Evolutionary conservation across 2,329 filamentous ascomycete species (phyloP).

Genomic region (Fusarium foetens): DNA sequence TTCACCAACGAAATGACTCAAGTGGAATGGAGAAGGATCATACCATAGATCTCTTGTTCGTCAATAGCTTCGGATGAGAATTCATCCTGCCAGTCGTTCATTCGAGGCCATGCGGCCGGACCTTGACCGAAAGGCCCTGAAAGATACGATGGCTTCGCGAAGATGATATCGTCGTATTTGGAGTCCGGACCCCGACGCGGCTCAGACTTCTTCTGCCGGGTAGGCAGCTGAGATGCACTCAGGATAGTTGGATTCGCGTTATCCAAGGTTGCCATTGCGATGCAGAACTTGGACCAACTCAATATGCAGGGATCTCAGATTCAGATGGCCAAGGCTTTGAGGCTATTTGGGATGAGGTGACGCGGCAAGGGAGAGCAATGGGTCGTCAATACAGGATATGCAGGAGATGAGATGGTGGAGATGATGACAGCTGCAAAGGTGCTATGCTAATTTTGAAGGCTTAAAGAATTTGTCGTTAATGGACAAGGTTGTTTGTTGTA

Average conservation of each 20-base stretch:
- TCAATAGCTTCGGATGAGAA: conserved; percentile 85
- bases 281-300: not conserved
- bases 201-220: conserved; percentile 66
- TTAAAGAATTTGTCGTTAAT: conserved; percentile 23
- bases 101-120: conserved; percentile 49
- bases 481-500: conserved; percentile 31
- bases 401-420: conserved; percentile 35
- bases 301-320: conserved; percentile 26
- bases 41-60: conserved; percentile 96
- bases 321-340: conserved; percentile 18
- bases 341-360: conserved; percentile 18
- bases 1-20: conserved; percentile 13
- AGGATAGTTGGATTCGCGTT: conserved; percentile 96
- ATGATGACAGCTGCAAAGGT: conserved; percentile 24
- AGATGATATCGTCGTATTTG: conserved; percentile 59
- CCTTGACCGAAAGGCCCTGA: conserved; percentile 52
- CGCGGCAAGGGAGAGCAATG: conserved; percentile 8
- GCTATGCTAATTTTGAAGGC: conserved; percentile 28
- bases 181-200: conserved; percentile 60
- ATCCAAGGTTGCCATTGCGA: conserved; percentile 55
- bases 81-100: conserved; percentile 62
- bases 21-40: conserved; percentile 30
- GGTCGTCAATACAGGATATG: not conserved
- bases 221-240: conserved; percentile 87
- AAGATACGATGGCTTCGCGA: conserved; percentile 58